Conservation (phyloP, 2,329 filamentous ascomycete genomes). For the Rhinocladiella similis region DNA sequence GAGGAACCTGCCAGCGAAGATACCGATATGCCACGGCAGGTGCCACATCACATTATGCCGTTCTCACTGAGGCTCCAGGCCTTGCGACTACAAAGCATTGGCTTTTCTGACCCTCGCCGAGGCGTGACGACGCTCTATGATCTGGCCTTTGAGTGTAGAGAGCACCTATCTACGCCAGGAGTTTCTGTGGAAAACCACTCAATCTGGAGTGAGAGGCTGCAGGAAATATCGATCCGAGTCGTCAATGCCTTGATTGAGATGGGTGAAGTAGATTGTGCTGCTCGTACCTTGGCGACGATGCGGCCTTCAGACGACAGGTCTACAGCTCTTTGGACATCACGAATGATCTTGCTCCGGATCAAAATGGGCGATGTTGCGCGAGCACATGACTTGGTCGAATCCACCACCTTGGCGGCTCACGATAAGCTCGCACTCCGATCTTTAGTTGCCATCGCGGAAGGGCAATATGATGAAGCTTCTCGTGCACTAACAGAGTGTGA, state of each 20-base stretch:
- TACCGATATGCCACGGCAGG: slow-evolving; percentile 62
- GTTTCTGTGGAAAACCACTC: slow-evolving; percentile 56
- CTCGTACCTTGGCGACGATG: slow-evolving; percentile 67
- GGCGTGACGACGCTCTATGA: slow-evolving; percentile 91
- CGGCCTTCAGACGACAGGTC: slow-evolving; percentile 34
- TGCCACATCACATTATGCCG: slow-evolving; percentile 73
- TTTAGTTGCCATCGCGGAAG: slow-evolving; percentile 76
- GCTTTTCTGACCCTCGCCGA: slow-evolving; percentile 78
- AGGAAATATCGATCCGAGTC: slow-evolving; percentile 69
- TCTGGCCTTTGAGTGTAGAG: slow-evolving; percentile 74
- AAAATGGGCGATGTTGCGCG: slow-evolving; percentile 74
- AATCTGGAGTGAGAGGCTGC: slow-evolving; percentile 70
- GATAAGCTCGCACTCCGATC: slow-evolving; percentile 55
- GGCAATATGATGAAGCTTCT: slow-evolving; percentile 65
- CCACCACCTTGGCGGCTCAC: slow-evolving; percentile 39
- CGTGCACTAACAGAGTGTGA: slow-evolving; percentile 10
- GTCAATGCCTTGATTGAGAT: slow-evolving; percentile 62
- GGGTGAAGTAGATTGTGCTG: slow-evolving; percentile 81
- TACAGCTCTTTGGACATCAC: slow-evolving; percentile 29
- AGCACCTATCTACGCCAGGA: slow-evolving; percentile 54
- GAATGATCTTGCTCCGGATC: slow-evolving; percentile 68
- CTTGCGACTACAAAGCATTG: slow-evolving; percentile 80
- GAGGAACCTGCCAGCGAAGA: slow-evolving; percentile 31
- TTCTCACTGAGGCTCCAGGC: slow-evolving; percentile 84
- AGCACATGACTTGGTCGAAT: slow-evolving; percentile 58